These are phyloP conservation scores for Calonectria pseudoturangicola DNA, from an alignment of 2,329 filamentous ascomycete genomes.

Conservation along the genomic window DNA sequence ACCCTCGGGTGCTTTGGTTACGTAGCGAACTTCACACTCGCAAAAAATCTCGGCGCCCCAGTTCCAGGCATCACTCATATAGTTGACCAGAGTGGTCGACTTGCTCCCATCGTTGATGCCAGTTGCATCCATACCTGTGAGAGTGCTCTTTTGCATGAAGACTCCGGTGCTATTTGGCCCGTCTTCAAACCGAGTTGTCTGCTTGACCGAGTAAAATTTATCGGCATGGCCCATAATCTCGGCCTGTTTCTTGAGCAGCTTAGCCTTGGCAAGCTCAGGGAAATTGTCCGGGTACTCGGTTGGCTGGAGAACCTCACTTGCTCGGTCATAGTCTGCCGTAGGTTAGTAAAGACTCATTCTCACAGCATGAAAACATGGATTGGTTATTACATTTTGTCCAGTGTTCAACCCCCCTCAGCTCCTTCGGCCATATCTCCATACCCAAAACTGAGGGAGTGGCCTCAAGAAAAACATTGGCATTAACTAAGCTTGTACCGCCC, in stretches of 20 bases:
- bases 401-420: slow-evolving; percentile 67
- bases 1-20: slow-evolving; percentile 70
- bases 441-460: slow-evolving; percentile 73
- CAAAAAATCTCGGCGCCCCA: slow-evolving; percentile 84
- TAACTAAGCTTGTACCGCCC: slow-evolving; percentile 79
- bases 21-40: slow-evolving; percentile 78
- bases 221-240: slow-evolving; percentile 68
- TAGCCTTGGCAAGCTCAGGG: slow-evolving; percentile 74
- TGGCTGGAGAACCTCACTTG: slow-evolving; percentile 74
- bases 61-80: slow-evolving; percentile 82
- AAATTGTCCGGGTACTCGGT: slow-evolving; percentile 74
- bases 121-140: slow-evolving; percentile 78
- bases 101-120: slow-evolving; percentile 82
- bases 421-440: slow-evolving; percentile 75
- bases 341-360: not conserved
- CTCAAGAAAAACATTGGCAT: slow-evolving; percentile 80
- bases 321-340: slow-evolving; percentile 73
- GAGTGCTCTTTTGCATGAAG: slow-evolving; percentile 75
- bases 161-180: slow-evolving; percentile 78
- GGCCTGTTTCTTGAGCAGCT: slow-evolving; percentile 75
- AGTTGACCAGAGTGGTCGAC: slow-evolving; percentile 79
- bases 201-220: slow-evolving; percentile 73
- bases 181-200: slow-evolving; percentile 78
- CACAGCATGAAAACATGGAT: not conserved
- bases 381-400: slow-evolving; percentile 67